Conservation (phyloP, 139 green algal genomes). For the Ostreobium quekettii region DNA sequence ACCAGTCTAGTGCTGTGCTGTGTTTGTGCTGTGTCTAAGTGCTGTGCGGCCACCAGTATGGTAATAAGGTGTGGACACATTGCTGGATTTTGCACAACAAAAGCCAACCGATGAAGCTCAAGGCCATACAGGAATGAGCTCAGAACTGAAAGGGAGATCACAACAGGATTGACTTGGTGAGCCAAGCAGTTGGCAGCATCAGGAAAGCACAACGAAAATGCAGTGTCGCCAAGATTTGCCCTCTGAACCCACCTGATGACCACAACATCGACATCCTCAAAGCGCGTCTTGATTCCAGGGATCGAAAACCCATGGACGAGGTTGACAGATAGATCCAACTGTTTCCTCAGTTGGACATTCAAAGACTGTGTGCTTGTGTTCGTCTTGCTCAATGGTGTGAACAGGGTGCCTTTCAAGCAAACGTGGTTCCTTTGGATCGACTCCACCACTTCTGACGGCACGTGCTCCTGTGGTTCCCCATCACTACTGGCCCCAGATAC, state of each 20-base stretch:
- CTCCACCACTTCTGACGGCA: slow-evolving; percentile 49
- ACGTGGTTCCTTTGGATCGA: slow-evolving; percentile 37
- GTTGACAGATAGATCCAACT: slow-evolving; percentile 85
- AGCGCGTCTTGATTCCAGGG: slow-evolving; percentile 69
- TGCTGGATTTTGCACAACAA: no score
- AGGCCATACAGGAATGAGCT: no score
- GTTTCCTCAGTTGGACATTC: slow-evolving; percentile 90
- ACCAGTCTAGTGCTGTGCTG: no score
- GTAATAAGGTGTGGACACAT: no score
- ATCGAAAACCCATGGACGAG: slow-evolving; percentile 69
- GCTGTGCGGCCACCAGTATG: no score
- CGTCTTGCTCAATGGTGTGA: slow-evolving; percentile 49
- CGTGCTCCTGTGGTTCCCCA: slow-evolving; percentile 25
- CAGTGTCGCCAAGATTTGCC: no score
- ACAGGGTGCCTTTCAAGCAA: slow-evolving; percentile 82
- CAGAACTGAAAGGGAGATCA: no score
- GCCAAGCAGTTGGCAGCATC: no score
- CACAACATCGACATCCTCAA: slow-evolving; percentile 83
- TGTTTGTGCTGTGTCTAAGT: no score
- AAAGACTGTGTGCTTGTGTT: slow-evolving; percentile 61
- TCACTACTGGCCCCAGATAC: slow-evolving; percentile 28
- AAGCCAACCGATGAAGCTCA: no score
- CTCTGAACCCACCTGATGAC: slow-evolving; percentile 69
- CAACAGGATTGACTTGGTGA: no score
- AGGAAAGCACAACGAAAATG: no score